These are phyloP conservation scores for Geranomyces michiganensis DNA, from an alignment of 192 early-diverging fungal species.

Conservation along the genomic window DNA sequence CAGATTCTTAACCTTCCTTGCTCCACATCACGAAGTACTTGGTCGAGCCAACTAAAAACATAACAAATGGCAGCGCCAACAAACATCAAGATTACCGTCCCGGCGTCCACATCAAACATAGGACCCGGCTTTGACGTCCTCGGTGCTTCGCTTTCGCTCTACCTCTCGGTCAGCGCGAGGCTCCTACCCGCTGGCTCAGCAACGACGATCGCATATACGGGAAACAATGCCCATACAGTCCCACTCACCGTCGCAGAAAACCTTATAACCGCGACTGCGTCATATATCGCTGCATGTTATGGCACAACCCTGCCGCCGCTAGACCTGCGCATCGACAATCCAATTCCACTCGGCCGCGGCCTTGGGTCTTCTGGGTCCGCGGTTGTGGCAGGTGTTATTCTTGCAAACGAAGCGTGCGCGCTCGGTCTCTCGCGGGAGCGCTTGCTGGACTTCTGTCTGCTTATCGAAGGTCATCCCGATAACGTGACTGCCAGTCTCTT, in stretches of 20 bases:
- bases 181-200: slow-evolving; percentile 11
- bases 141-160: slow-evolving; percentile 87
- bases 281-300: slow-evolving; percentile 80
- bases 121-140: slow-evolving; percentile 98
- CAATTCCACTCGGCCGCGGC: slow-evolving; percentile 93
- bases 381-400: slow-evolving; percentile 87
- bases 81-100: slow-evolving; percentile 74
- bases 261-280: slow-evolving; percentile 90
- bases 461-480: slow-evolving; percentile 97
- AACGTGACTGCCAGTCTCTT: slow-evolving; percentile 93
- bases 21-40: too few relatives aligned
- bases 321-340: slow-evolving; percentile 80
- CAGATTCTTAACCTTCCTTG: too few relatives aligned
- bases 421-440: slow-evolving; percentile 72
- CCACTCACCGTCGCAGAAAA: slow-evolving; percentile 78
- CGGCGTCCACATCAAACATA: slow-evolving; percentile 96
- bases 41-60: too few relatives aligned
- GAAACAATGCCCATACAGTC: slow-evolving; percentile 74
- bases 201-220: slow-evolving; percentile 50
- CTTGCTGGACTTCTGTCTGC: slow-evolving; percentile 87
- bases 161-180: slow-evolving; percentile 64
- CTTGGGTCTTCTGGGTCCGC: slow-evolving; percentile 96
- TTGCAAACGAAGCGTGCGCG: slow-evolving; percentile 76
- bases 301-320: slow-evolving; percentile 65
- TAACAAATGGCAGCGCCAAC: not conserved